Evolutionary conservation across 2,329 filamentous ascomycete species (phyloP).

Genomic region (Tolypocladium album): DNA sequence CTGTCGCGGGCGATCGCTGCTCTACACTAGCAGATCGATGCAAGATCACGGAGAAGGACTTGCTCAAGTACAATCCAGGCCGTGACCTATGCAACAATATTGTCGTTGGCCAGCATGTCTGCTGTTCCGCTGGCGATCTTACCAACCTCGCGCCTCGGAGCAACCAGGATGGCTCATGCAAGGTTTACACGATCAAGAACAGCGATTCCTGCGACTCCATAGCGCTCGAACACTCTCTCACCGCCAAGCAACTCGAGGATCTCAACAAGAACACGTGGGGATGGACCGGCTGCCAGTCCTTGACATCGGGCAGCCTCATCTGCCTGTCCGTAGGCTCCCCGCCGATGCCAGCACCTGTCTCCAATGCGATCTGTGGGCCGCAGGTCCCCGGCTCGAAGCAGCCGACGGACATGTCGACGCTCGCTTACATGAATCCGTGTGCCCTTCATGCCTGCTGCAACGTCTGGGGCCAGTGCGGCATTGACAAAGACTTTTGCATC

Average conservation of each 20-base stretch:
- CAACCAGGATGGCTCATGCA: slow-evolving; percentile 21
- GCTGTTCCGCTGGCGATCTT: slow-evolving; percentile 19
- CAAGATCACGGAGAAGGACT: slow-evolving; percentile 21
- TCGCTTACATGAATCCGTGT: slow-evolving; percentile 16
- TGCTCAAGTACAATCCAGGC: slow-evolving; percentile 21
- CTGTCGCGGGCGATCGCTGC: slow-evolving; percentile 19
- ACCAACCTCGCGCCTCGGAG: slow-evolving; percentile 5
- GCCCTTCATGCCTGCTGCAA: slow-evolving; percentile 18
- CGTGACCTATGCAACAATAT: slow-evolving; percentile 15
- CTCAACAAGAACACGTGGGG: slow-evolving; percentile 19
- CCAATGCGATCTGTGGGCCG: slow-evolving; percentile 18
- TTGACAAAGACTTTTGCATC: slow-evolving; percentile 26
- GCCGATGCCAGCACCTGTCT: slow-evolving; percentile 14
- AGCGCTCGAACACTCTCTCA: slow-evolving; percentile 20
- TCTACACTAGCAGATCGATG: slow-evolving; percentile 20
- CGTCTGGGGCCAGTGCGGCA: slow-evolving; percentile 30
- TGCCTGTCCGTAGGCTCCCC: slow-evolving; percentile 17
- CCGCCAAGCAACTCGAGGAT: not conserved
- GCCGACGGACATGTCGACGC: slow-evolving; percentile 5
- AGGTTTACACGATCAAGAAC: slow-evolving; percentile 18
- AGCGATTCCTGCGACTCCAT: slow-evolving; percentile 25
- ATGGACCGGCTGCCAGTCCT: slow-evolving; percentile 13
- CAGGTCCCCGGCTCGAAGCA: slow-evolving; percentile 10
- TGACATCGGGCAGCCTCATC: slow-evolving; percentile 8
- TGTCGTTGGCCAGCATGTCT: slow-evolving; percentile 19